Evolutionary conservation across 352 stramenopile species (phyloP).

Genomic region (Phytophthora pseudosyringae): DNA sequence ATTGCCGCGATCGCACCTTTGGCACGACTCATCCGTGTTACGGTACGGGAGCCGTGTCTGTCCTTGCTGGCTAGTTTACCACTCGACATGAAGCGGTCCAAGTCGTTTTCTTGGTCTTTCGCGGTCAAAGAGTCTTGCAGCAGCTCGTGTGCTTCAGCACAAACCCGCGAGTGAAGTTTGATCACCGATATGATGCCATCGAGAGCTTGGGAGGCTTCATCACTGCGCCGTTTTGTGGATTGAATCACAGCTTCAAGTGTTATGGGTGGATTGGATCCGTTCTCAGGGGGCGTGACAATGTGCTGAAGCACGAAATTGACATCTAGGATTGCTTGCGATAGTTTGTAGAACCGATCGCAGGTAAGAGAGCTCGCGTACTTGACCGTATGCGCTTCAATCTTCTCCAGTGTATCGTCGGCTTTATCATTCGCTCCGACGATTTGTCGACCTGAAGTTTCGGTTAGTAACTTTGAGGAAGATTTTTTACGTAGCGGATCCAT

Average conservation of each 20-base stretch:
- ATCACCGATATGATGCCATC: constrained; percentile 44
- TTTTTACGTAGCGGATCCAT: constrained; percentile 1
- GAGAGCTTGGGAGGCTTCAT: constrained; percentile 38
- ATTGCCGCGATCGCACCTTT: constrained; percentile 33
- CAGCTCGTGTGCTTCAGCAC: constrained; percentile 40
- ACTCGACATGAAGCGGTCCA: constrained; percentile 27
- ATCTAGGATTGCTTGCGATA: constrained; percentile 34
- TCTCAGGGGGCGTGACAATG: constrained; percentile 4
- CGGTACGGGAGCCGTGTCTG: background rate
- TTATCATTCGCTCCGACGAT: background rate
- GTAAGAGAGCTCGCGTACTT: constrained; percentile 37
- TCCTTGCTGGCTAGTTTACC: constrained; percentile 14
- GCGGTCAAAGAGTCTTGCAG: background rate
- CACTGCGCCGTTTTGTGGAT: constrained; percentile 39
- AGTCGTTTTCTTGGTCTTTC: constrained; percentile 11
- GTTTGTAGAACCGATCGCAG: constrained; percentile 48
- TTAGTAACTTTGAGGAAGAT: constrained; percentile 7
- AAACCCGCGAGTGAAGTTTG: constrained; percentile 49
- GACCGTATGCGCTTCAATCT: constrained; percentile 34
- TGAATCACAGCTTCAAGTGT: constrained; percentile 26
- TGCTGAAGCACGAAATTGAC: constrained; percentile 21
- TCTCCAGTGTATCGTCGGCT: constrained; percentile 36
- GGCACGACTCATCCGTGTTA: constrained; percentile 27
- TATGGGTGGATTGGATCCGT: background rate
- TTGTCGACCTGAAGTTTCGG: constrained; percentile 5